A percentile compares a stretch with the other conserved stretches of the same genome.
Conservation (phyloP, 768 basidiomycete genomes). For the Termitomyces sp. region DNA sequence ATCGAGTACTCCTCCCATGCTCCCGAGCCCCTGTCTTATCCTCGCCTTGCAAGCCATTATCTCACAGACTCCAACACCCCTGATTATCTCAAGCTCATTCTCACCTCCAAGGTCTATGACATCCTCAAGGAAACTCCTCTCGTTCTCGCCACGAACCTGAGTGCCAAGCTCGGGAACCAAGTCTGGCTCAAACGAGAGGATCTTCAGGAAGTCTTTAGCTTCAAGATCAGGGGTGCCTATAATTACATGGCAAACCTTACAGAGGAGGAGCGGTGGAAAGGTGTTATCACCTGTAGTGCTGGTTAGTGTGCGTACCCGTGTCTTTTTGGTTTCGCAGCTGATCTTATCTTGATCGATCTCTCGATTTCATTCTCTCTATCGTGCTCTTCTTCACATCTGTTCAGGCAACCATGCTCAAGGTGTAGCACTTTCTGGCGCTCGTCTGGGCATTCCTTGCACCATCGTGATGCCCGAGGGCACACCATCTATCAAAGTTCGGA, state of each 20-base stretch:
- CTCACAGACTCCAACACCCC: slow-evolving; percentile 64
- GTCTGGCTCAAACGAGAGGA: slow-evolving; percentile 98
- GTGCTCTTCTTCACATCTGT: background rate
- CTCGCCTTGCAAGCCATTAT: slow-evolving; percentile 60
- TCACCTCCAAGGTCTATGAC: slow-evolving; percentile 89
- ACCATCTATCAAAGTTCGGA: slow-evolving; percentile 92
- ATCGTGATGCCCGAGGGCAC: slow-evolving; percentile 98
- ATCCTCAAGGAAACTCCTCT: slow-evolving; percentile 87
- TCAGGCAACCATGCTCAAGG: slow-evolving; percentile 98
- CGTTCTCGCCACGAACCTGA: slow-evolving; percentile 81
- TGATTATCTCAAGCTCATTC: slow-evolving; percentile 84
- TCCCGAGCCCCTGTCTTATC: slow-evolving; percentile 61
- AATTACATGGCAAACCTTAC: slow-evolving; percentile 93
- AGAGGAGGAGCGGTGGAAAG: slow-evolving; percentile 93
- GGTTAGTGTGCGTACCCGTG: slow-evolving; percentile 68
- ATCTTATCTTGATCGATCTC: slow-evolving; percentile 2
- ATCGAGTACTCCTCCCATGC: slow-evolving; percentile 66
- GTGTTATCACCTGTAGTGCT: slow-evolving; percentile 96
- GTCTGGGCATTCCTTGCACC: slow-evolving; percentile 89
- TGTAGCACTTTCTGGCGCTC: slow-evolving; percentile 89
- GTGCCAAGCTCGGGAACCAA: slow-evolving; percentile 82
- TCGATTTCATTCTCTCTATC: background rate
- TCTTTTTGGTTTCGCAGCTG: slow-evolving; percentile 12
- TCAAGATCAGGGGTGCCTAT: slow-evolving; percentile 98
- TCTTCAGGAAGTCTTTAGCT: slow-evolving; percentile 95